phyloP scores from a whole-genome alignment of 2,329 filamentous ascomycete genomes.

The Penicillium sp. region DNA sequence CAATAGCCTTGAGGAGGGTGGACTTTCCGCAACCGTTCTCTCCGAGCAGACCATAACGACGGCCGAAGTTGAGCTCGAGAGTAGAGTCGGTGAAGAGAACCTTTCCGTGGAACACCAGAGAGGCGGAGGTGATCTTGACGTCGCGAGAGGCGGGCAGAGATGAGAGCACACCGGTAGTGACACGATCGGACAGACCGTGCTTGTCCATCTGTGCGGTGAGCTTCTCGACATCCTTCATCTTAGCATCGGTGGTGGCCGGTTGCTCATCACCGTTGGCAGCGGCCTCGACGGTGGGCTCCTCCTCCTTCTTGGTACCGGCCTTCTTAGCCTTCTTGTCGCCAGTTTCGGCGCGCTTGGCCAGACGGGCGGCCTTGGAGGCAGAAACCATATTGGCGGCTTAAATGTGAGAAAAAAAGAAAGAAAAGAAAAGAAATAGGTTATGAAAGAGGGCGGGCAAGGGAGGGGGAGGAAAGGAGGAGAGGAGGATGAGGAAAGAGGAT shows the following conservation, averaged over 20 bases:
- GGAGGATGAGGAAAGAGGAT: slow-evolving; percentile 19
- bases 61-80: slow-evolving; percentile 88
- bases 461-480: slow-evolving; percentile 17
- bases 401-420: slow-evolving; percentile 17
- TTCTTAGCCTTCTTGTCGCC: slow-evolving; percentile 64
- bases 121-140: slow-evolving; percentile 93
- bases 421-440: slow-evolving; percentile 8
- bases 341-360: slow-evolving; percentile 68
- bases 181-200: slow-evolving; percentile 92
- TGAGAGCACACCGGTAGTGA: slow-evolving; percentile 93
- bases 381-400: slow-evolving; percentile 60
- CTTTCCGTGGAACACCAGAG: slow-evolving; percentile 95
- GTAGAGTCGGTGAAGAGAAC: slow-evolving; percentile 94
- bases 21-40: slow-evolving; percentile 99
- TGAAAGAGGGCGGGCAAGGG: slow-evolving; percentile 16
- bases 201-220: slow-evolving; percentile 93
- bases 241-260: slow-evolving; percentile 70
- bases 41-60: slow-evolving; percentile 90
- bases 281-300: slow-evolving; percentile 61
- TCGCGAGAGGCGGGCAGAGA: slow-evolving; percentile 85
- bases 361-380: slow-evolving; percentile 68
- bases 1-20: slow-evolving; percentile 94
- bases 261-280: slow-evolving; percentile 63
- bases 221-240: slow-evolving; percentile 81
- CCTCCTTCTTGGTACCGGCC: slow-evolving; percentile 66